Evolutionary conservation across 495 filamentous ascomycete genomes (phyloP).

Genomic region (Penicillium subrubescens): DNA sequence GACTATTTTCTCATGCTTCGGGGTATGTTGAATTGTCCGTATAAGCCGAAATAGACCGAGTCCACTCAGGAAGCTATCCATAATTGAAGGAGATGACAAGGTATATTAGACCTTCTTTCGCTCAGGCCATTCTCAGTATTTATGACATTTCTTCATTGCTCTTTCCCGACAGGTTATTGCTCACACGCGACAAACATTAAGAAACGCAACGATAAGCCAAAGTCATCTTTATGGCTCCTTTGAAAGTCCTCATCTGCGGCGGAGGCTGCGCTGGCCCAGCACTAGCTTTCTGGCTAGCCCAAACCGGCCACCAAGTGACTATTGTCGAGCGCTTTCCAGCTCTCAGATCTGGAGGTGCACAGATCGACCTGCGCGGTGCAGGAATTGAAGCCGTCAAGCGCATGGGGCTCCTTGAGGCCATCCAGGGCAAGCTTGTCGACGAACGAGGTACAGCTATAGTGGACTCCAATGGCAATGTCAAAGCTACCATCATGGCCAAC

Average conservation of each 20-base stretch:
- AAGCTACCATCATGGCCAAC: slow-evolving; percentile 34
- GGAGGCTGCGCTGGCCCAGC: slow-evolving; percentile 39
- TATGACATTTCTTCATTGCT: not conserved
- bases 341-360: slow-evolving; percentile 36
- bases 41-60: not conserved
- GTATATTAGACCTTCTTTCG: not conserved
- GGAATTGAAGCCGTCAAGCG: slow-evolving; percentile 38
- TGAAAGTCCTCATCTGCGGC: slow-evolving; percentile 34
- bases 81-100: not conserved
- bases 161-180: not conserved
- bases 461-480: slow-evolving; percentile 27
- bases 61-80: not conserved
- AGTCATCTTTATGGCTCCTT: slow-evolving; percentile 12
- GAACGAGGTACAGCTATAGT: slow-evolving; percentile 42
- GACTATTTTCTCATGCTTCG: not conserved
- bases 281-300: slow-evolving; percentile 44
- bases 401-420: slow-evolving; percentile 43
- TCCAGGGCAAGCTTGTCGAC: slow-evolving; percentile 32
- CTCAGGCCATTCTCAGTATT: not conserved
- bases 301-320: slow-evolving; percentile 34
- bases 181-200: not conserved
- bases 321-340: slow-evolving; percentile 45
- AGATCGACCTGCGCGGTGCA: slow-evolving; percentile 45
- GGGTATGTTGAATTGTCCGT: not conserved
- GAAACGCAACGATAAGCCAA: not conserved